Percentiles rank a stretch among this genome's conserved stretches.
These are phyloP conservation scores for Penicillium freii DNA, from an alignment of 2,329 filamentous ascomycete species.

Conservation along the genomic window DNA sequence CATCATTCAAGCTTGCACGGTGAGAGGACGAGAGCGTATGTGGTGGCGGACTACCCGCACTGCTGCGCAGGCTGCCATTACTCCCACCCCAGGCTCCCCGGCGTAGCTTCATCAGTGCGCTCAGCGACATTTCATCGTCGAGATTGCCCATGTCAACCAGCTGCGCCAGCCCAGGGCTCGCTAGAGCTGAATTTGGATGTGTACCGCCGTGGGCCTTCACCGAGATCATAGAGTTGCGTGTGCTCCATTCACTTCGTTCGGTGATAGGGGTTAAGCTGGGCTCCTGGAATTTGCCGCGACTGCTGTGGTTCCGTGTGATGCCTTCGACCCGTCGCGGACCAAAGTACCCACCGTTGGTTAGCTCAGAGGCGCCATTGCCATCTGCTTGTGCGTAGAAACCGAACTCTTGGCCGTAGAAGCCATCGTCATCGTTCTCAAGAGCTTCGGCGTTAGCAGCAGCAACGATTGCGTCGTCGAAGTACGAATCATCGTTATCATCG, in stretches of 20 bases:
- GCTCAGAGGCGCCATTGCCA: conserved; percentile 54
- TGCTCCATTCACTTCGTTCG: conserved; percentile 92
- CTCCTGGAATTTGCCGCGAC: conserved; percentile 71
- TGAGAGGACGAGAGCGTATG: conserved; percentile 35
- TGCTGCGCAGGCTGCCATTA: conserved; percentile 66
- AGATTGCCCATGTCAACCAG: conserved; percentile 61
- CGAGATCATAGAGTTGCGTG: conserved; percentile 85
- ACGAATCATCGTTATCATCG: conserved; percentile 63
- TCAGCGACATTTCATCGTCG: conserved; percentile 70
- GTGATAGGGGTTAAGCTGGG: conserved; percentile 96
- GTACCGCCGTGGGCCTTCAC: conserved; percentile 55
- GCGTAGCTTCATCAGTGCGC: conserved; percentile 69
- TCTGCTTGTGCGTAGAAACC: conserved; percentile 76
- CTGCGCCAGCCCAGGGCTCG: conserved; percentile 74
- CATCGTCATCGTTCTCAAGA: conserved; percentile 85
- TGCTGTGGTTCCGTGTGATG: conserved; percentile 66
- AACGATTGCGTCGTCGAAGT: conserved; percentile 87
- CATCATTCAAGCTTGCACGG: conserved; percentile 36
- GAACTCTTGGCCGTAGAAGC: conserved; percentile 94
- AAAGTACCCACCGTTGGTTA: conserved; percentile 84
- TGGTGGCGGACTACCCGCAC: conserved; percentile 44
- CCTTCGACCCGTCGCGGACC: conserved; percentile 67
- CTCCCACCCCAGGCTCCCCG: conserved; percentile 79
- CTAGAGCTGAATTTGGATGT: conserved; percentile 53
- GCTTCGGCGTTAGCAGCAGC: conserved; percentile 93